Evolutionary conservation across 148 eudicot genomes (phyloP).

Genomic region (Amaranthus cruentus): DNA sequence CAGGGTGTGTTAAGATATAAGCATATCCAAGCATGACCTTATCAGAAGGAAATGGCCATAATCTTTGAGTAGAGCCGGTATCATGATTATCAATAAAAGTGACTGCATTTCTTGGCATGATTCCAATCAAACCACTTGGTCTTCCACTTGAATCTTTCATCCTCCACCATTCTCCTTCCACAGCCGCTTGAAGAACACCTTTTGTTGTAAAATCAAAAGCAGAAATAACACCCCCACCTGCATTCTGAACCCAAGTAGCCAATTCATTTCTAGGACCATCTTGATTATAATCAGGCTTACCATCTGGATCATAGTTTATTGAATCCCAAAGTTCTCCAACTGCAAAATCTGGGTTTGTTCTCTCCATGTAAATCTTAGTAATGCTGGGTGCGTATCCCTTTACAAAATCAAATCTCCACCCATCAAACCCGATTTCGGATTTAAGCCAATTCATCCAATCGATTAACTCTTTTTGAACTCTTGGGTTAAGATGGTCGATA

Average conservation of each 20-base stretch:
- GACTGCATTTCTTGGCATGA: slow-evolving; percentile 13
- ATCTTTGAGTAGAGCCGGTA: slow-evolving; percentile 19
- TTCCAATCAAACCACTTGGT: slow-evolving; percentile 18
- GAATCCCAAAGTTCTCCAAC: slow-evolving; percentile 23
- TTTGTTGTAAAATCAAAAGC: slow-evolving; percentile 24
- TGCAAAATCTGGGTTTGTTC: slow-evolving; percentile 9
- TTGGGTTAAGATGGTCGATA: slow-evolving; percentile 10
- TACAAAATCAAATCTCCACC: slow-evolving; percentile 12
- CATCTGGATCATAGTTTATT: not conserved
- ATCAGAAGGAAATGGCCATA: slow-evolving; percentile 20
- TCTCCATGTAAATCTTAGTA: slow-evolving; percentile 14
- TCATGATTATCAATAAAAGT: slow-evolving; percentile 27
- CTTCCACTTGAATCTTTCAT: slow-evolving; percentile 19
- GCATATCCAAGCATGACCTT: slow-evolving; percentile 25
- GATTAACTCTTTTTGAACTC: slow-evolving; percentile 8
- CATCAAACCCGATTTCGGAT: slow-evolving; percentile 10
- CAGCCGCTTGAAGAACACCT: slow-evolving; percentile 19
- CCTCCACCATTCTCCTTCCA: slow-evolving; percentile 21
- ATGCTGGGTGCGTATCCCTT: slow-evolving; percentile 14
- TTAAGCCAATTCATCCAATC: slow-evolving; percentile 20
- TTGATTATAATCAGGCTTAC: slow-evolving; percentile 15
- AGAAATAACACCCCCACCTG: slow-evolving; percentile 12
- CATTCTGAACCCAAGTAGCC: slow-evolving; percentile 4
- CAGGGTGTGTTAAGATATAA: slow-evolving; percentile 23
- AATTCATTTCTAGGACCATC: slow-evolving; percentile 19